These are phyloP conservation scores for Colletotrichum sp. DNA, from an alignment of 2,329 filamentous ascomycete genomes.

Conservation along the genomic window DNA sequence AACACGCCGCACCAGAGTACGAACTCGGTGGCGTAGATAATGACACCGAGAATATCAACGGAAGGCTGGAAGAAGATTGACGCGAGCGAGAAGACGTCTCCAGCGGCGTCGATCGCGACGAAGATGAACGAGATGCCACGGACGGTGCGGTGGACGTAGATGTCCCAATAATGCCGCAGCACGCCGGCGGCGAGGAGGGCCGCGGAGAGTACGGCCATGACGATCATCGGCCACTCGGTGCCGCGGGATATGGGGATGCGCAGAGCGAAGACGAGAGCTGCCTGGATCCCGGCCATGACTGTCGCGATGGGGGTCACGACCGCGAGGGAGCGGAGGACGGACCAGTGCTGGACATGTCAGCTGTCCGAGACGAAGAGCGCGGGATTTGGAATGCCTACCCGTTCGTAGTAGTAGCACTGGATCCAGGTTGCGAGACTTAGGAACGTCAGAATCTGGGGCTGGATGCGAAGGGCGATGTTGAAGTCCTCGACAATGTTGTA, in stretches of 20 bases:
- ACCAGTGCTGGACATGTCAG: conserved; percentile 51
- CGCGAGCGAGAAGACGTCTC: conserved; percentile 70
- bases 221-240: conserved; percentile 64
- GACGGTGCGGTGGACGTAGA: conserved; percentile 69
- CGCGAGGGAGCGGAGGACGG: conserved; percentile 49
- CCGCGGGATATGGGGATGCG: conserved; percentile 46
- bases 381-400: conserved; percentile 34
- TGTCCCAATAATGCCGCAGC: conserved; percentile 72
- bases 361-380: not conserved
- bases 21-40: conserved; percentile 72
- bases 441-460: conserved; percentile 47
- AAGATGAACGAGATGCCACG: conserved; percentile 76
- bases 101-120: conserved; percentile 71
- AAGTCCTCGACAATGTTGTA: conserved; percentile 49
- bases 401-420: conserved; percentile 48
- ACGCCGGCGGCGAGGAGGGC: conserved; percentile 69
- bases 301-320: conserved; percentile 56
- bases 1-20: conserved; percentile 72
- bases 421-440: conserved; percentile 49
- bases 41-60: conserved; percentile 65
- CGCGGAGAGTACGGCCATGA: conserved; percentile 73
- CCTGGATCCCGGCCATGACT: conserved; percentile 65
- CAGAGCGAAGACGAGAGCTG: conserved; percentile 63
- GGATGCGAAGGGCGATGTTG: conserved; percentile 45
- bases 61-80: conserved; percentile 67